Evolutionary conservation across 2,329 filamentous ascomycete species (phyloP).

Genomic region (Hypoxylon rubiginosum): DNA sequence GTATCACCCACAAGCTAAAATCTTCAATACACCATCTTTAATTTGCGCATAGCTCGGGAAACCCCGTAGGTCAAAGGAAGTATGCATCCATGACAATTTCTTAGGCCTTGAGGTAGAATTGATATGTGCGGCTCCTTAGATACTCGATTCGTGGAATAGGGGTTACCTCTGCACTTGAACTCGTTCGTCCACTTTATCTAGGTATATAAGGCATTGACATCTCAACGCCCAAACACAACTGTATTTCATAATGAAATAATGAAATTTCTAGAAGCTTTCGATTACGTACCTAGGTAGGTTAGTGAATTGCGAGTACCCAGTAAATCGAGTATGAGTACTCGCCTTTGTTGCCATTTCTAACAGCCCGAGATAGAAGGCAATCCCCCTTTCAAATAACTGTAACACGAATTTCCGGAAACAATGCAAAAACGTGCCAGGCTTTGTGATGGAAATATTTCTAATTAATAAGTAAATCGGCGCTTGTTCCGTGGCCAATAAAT

Average conservation of each 20-base stretch:
- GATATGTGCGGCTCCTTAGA: background rate
- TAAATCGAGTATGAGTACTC: background rate
- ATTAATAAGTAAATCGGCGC: constrained; percentile 25
- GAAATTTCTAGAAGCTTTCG: background rate
- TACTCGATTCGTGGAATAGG: constrained; percentile 16
- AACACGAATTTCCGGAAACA: constrained; percentile 47
- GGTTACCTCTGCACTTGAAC: background rate
- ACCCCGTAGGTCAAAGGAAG: constrained; percentile 15
- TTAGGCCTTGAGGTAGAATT: background rate
- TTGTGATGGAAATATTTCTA: constrained; percentile 36
- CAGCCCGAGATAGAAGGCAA: constrained; percentile 28
- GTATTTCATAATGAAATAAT: background rate
- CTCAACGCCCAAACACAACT: background rate
- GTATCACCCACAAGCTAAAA: constrained; percentile 32
- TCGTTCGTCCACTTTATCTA: background rate
- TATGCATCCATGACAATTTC: background rate
- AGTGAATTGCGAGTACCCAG: constrained; percentile 10
- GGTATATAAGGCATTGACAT: constrained; percentile 4
- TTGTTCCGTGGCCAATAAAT: constrained; percentile 7
- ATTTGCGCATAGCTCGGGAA: constrained; percentile 29
- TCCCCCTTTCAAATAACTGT: constrained; percentile 43
- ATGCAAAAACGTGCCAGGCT: constrained; percentile 39
- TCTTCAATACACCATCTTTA: constrained; percentile 16
- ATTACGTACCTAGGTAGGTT: background rate
- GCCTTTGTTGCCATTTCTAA: constrained; percentile 42